Base-by-base conservation (phyloP, 352 stramenopile genomes). In the Globisporangium uncinulatum region DNA sequence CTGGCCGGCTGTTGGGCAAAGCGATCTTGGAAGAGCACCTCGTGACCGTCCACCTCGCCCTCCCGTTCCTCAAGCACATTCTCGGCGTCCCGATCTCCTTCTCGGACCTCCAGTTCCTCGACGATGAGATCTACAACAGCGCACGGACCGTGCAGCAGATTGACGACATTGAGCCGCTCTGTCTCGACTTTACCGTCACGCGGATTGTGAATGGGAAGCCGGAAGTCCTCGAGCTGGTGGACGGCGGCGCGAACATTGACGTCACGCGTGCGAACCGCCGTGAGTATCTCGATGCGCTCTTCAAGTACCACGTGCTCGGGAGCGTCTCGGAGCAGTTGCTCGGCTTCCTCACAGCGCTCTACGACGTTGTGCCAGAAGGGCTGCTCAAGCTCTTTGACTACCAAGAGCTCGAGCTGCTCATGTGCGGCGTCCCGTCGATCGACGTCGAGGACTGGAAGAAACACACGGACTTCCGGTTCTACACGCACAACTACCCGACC, bases 381-480 rank as follows among this genome's bases (percentile, higher is more conserved):
- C 69, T 99, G 41, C 74, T 99, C 29, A 97, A 97, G 46, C 73
- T 99, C 10, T 99, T 99, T 74, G 96, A 99, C 68, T 99, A 98
- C 70, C 96, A 99, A 71, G 96, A 99, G 68, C 78, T 99, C 0
- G 97, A 99, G 68, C 65, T 99, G 45, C 74, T 99, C 4, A 97
- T 99, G 82, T 99, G 96, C 72, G 97, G 76, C n/a, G 80, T 93
- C 4, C 83, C 83, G 9, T 80, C 70, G 4, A 88, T 91, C 47
- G 77, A 94, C 44, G 76, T 83, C 14, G 76, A 92, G 47, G 81
- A 90, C 55, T 89, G 74, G 79, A 84, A 83, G 65, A 89, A 88
- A 54, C 79, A 91, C 66, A 86, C 80, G 5, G 76, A 91, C 44
- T 91, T 84, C 54, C 83, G 83, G 58, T 92, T 89, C 56, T 89